Conservation (phyloP, 2,329 filamentous ascomycete genomes). For the Pyricularia sp. region DNA sequence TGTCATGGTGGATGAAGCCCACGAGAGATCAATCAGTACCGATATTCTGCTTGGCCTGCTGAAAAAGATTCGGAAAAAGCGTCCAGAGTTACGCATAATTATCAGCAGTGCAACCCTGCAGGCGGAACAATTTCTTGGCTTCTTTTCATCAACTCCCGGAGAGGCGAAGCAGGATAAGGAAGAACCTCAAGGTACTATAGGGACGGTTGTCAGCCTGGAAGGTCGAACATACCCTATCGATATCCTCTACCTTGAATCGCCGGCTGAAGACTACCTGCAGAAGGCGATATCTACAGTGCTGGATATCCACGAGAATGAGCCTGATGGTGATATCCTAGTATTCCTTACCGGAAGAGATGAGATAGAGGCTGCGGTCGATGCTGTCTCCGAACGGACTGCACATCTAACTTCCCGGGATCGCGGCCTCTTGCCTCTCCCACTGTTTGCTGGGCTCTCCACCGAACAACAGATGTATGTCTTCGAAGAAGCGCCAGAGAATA, state of each 20-base stretch:
- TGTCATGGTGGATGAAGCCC: conserved; percentile 96
- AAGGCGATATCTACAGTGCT: conserved; percentile 71
- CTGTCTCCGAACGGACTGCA: conserved; percentile 58
- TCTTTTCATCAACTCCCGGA: conserved; percentile 46
- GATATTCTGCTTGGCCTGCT: conserved; percentile 81
- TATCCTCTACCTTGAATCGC: conserved; percentile 62
- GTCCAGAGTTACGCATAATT: conserved; percentile 73
- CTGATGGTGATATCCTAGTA: conserved; percentile 74
- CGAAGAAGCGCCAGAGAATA: conserved; percentile 67
- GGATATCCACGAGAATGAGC: conserved; percentile 72
- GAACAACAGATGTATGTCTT: conserved; percentile 96
- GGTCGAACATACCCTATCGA: conserved; percentile 84
- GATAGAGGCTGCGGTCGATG: conserved; percentile 71
- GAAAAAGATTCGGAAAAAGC: conserved; percentile 74
- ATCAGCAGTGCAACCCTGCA: conserved; percentile 90
- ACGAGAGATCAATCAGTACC: conserved; percentile 84
- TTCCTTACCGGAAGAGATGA: conserved; percentile 91
- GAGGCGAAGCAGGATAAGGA: conserved; percentile 11
- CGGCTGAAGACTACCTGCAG: conserved; percentile 78
- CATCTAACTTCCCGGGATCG: conserved; percentile 46
- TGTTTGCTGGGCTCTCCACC: conserved; percentile 79
- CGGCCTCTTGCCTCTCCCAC: conserved; percentile 55
- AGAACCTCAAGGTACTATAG: conserved; percentile 15
- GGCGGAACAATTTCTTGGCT: conserved; percentile 70
- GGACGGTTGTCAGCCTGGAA: conserved; percentile 70